phyloP scores from a whole-genome alignment of 2,329 filamentous ascomycete genomes.

The Phialemonium atrogriseum region DNA sequence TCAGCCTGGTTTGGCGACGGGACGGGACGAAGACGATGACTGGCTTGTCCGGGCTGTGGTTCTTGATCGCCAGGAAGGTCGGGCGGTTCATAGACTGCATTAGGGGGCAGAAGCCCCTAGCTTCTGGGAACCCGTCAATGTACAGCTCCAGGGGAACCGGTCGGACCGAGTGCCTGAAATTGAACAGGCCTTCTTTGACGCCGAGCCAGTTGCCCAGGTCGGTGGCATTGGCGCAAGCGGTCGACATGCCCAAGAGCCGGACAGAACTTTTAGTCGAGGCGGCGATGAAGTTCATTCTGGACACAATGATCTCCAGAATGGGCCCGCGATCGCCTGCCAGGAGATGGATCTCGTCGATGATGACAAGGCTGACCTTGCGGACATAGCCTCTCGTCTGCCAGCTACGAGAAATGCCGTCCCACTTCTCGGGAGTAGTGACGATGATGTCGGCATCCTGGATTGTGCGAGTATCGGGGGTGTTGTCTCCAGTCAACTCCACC shows the following conservation, averaged over 20 bases:
- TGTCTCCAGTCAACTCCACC: slow-evolving; percentile 89
- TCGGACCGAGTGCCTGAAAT: slow-evolving; percentile 93
- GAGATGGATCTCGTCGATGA: slow-evolving; percentile 97
- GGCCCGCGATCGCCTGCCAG: slow-evolving; percentile 94
- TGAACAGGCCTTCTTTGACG: slow-evolving; percentile 92
- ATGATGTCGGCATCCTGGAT: slow-evolving; percentile 97
- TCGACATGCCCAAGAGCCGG: slow-evolving; percentile 95
- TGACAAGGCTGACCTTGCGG: slow-evolving; percentile 86
- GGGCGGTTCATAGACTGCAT: slow-evolving; percentile 99
- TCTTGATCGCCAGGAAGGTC: slow-evolving; percentile 93
- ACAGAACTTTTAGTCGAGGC: slow-evolving; percentile 86
- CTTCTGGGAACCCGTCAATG: slow-evolving; percentile 94
- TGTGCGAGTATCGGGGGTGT: slow-evolving; percentile 91
- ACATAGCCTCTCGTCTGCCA: slow-evolving; percentile 98
- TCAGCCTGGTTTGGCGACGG: slow-evolving; percentile 85
- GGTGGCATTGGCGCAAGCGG: slow-evolving; percentile 89
- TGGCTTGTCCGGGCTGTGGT: slow-evolving; percentile 90
- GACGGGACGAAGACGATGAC: slow-evolving; percentile 98
- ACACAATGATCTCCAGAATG: slow-evolving; percentile 94
- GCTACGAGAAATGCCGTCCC: slow-evolving; percentile 97
- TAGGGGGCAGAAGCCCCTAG: slow-evolving; percentile 87
- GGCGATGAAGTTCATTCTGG: slow-evolving; percentile 96
- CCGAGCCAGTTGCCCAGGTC: slow-evolving; percentile 96
- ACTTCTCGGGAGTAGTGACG: slow-evolving; percentile 98
- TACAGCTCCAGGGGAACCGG: slow-evolving; percentile 93